Base-by-base conservation (phyloP, 768 basidiomycete genomes). In the Lepiota subincarnata region DNA sequence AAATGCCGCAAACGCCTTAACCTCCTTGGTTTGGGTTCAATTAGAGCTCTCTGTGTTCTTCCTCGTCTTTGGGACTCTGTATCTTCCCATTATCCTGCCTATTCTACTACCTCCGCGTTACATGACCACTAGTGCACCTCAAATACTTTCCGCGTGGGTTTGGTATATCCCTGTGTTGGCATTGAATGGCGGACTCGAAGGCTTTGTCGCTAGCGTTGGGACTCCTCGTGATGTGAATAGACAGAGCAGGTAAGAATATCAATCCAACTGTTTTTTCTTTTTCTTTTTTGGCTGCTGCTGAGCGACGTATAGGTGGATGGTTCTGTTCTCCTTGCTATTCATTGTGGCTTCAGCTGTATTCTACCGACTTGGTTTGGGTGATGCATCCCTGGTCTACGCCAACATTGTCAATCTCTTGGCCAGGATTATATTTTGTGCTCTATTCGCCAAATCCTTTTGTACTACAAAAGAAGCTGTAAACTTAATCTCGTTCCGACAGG, bases 81-180 rank as follows among this genome's bases (percentile, higher is more conserved):
- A 90, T 64, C 73, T 95, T 6, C 80, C 87, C 0, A 73, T 92
- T 8, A 68, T 86, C 14, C 69, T 89, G 36, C 78, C 79, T 1
- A 62, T 94, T 31, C 68, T 95, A 26, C 81, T 98, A 6, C 93
- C 89, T 16, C 68, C 62, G 18, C 76, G 79, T 55, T 90, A 90
- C 68, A 73, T 83, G 34, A 62, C 75, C 38, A 93, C 94, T 0
- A 91, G 89, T 39, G 94, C 95, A 0, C 87, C 92, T 0, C 58
- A 68, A 12, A 87, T 96, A 35, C 80, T 99, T 5, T 68, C 70
- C 11, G 82, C 86, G 0, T 99, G 94, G 82, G 68, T 92, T 19
- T 87, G 81, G 74, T 96, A 95, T 60, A 86, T 98, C 59, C 97
- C 97, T 0, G 78, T 89, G 18, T 78, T 99, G 62, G 89, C 89